phyloP scores from a whole-genome alignment of 257 asterid genomes.

The Paraleonurus japonicus region DNA sequence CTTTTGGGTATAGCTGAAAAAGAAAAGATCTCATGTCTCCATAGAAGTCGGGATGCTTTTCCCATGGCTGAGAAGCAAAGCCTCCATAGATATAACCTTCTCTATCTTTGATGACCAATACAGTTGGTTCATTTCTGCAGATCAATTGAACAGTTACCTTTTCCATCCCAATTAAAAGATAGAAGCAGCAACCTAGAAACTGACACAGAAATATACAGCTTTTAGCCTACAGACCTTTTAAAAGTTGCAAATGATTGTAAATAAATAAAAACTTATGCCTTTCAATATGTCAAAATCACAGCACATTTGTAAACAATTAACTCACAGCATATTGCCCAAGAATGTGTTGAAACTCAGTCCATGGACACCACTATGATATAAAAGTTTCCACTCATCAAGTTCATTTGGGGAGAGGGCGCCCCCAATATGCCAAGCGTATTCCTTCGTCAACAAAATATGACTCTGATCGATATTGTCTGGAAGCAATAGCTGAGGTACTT shows the following conservation, averaged over 20 bases:
- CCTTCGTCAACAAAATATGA: slow-evolving; percentile 64
- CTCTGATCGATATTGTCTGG: slow-evolving; percentile 44
- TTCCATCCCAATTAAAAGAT: slow-evolving; percentile 28
- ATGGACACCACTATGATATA: slow-evolving; percentile 76
- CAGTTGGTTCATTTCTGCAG: slow-evolving; percentile 82
- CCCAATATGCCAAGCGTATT: slow-evolving; percentile 90
- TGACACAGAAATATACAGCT: slow-evolving; percentile 6
- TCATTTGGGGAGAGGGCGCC: slow-evolving; percentile 71
- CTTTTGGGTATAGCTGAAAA: slow-evolving; percentile 79
- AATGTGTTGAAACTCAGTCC: slow-evolving; percentile 90
- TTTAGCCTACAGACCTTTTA: slow-evolving; percentile 15
- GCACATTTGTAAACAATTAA: slow-evolving; percentile 17
- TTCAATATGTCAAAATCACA: not conserved
- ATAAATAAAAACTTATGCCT: not conserved
- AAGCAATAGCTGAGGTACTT: slow-evolving; percentile 53
- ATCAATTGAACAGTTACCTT: slow-evolving; percentile 40
- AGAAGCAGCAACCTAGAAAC: slow-evolving; percentile 34
- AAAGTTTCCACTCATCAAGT: slow-evolving; percentile 79
- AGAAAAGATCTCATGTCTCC: slow-evolving; percentile 86
- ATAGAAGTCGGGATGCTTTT: slow-evolving; percentile 73
- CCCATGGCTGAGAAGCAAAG: slow-evolving; percentile 98
- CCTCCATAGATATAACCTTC: slow-evolving; percentile 91
- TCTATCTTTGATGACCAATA: slow-evolving; percentile 75
- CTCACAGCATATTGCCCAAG: slow-evolving; percentile 80
- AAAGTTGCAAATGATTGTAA: not conserved